Evolutionary conservation across 2,329 filamentous ascomycete species (phyloP), one percentile per base, ranked within the genome.

Genomic region (Penicillium sp.): DNA sequence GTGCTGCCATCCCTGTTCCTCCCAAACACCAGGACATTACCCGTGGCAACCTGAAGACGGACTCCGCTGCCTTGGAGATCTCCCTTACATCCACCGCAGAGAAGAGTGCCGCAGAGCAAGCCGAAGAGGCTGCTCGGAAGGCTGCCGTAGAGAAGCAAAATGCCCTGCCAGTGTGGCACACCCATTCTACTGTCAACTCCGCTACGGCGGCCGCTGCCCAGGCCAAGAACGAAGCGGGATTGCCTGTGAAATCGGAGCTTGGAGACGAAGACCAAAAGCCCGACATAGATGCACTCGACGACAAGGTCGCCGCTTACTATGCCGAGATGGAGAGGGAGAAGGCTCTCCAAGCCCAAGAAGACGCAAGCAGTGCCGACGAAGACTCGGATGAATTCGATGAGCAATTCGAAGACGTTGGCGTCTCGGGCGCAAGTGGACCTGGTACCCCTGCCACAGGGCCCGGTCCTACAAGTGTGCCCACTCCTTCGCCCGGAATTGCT

Each of bases 121-220:
- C 67, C 2, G 71, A 69, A 28, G 71, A 74, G 48, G 65, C 67
- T 17, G 65, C 69, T 26, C 68, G 69, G 41, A 74, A 73, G 48
- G 68, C 70, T 3, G 68, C 66, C 2, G 55, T 75, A 29, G 72
- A 73, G 44, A 72, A 73, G 43, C 72, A 76, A 50, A 77, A 77
- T 34, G 68, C 69, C 4, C 60, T 77, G 7, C 74, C 74, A 1
- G 69, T 73, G 11, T 77, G 74, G 74, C 71, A 76, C 48, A 76
- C 72, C 6, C 68, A 72, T 34, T 74, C 71, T 27, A 75, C 72
- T 0, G 71, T 75, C 20, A 63, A 65, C 25, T 57, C 56, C 2
- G 45, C 40, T 4, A 52, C 57, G 14, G 45, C 48, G 25, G 58
- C 53, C 19, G 35, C 51, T 18, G 52, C 54, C 9, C 47, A 53